Evolutionary conservation across 805 yeast genomes (phyloP).

Genomic region (Candida peoriensis): DNA sequence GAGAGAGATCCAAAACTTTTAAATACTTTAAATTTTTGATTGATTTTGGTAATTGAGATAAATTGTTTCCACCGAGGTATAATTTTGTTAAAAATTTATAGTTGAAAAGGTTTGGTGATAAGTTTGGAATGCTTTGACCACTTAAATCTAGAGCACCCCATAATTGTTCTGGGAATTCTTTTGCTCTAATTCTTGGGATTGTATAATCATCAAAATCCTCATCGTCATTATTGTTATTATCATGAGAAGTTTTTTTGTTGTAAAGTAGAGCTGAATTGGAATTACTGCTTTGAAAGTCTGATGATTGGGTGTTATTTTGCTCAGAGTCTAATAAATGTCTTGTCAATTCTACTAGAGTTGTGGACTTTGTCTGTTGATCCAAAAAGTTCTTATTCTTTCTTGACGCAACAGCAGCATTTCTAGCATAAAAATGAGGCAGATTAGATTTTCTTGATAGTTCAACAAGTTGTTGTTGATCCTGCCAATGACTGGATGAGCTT

Average conservation of each 20-base stretch:
- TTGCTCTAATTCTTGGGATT: slow-evolving; percentile 55
- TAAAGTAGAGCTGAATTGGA: slow-evolving; percentile 26
- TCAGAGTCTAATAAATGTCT: slow-evolving; percentile 28
- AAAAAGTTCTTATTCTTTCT: slow-evolving; percentile 29
- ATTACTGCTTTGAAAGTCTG: slow-evolving; percentile 6
- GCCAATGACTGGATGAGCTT: slow-evolving; percentile 54
- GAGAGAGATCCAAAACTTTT: slow-evolving; percentile 80
- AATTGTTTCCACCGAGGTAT: slow-evolving; percentile 80
- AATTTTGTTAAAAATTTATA: slow-evolving; percentile 83
- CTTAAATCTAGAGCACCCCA: slow-evolving; percentile 94
- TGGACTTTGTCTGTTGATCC: slow-evolving; percentile 17
- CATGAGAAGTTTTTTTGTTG: slow-evolving; percentile 37
- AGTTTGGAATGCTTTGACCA: slow-evolving; percentile 73
- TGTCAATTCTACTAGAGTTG: slow-evolving; percentile 35
- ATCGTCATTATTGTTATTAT: slow-evolving; percentile 26
- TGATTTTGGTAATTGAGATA: slow-evolving; percentile 60
- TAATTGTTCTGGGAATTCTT: slow-evolving; percentile 58
- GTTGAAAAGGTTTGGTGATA: slow-evolving; percentile 71
- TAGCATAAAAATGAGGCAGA: slow-evolving; percentile 76
- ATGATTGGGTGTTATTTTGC: slow-evolving; percentile 19
- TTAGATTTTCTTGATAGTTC: slow-evolving; percentile 65
- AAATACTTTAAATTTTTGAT: slow-evolving; percentile 67
- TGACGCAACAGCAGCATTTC: slow-evolving; percentile 71
- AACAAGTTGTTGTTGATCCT: slow-evolving; percentile 70
- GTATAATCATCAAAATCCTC: slow-evolving; percentile 50